Base-by-base conservation (phyloP, 495 filamentous ascomycete genomes). In the Lepidopterella palustris region DNA sequence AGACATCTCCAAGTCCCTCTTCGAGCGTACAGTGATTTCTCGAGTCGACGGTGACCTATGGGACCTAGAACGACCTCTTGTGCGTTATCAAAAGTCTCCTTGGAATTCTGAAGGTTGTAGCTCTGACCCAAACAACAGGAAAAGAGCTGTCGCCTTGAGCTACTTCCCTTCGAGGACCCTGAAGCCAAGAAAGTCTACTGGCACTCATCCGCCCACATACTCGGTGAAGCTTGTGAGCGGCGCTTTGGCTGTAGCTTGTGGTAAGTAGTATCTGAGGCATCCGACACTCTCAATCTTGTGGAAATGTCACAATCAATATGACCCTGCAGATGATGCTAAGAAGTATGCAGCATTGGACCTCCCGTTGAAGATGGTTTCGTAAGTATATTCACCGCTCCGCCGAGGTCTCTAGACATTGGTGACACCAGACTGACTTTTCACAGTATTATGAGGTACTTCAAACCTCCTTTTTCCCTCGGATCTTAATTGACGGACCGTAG, bases 341-440 rank as follows among this genome's bases (percentile, higher is more conserved):
- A n/a, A n/a, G n/a, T n/a, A n/a, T n/a, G n/a, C n/a, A n/a, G n/a
- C 63, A 90, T 96, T 68, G 93, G 93, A 8, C 93, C 93, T 21
- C 93, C 92, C 6, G 89, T 89, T 29, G 84, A 92, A 13, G 86
- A 92, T 73, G 93, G 95, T 32, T 98, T 97, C 80, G n/a, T n/a
- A n/a, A n/a, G n/a, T n/a, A n/a, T n/a, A n/a, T n/a, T n/a, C n/a
- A n/a, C n/a, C n/a, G n/a, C n/a, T n/a, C n/a, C n/a, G n/a, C n/a
- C n/a, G n/a, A n/a, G n/a, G n/a, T n/a, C n/a, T n/a, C n/a, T n/a
- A n/a, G n/a, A n/a, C n/a, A n/a, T n/a, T n/a, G n/a, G n/a, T n/a
- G n/a, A n/a, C n/a, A n/a, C n/a, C n/a, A n/a, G n/a, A n/a, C n/a
- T n/a, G n/a, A n/a, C n/a, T n/a, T n/a, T n/a, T n/a, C n/a, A n/a